Evolutionary conservation across 83 land plant species (phyloP), one percentile per base, ranked within the genome.

Genomic region (Picea mariana): DNA sequence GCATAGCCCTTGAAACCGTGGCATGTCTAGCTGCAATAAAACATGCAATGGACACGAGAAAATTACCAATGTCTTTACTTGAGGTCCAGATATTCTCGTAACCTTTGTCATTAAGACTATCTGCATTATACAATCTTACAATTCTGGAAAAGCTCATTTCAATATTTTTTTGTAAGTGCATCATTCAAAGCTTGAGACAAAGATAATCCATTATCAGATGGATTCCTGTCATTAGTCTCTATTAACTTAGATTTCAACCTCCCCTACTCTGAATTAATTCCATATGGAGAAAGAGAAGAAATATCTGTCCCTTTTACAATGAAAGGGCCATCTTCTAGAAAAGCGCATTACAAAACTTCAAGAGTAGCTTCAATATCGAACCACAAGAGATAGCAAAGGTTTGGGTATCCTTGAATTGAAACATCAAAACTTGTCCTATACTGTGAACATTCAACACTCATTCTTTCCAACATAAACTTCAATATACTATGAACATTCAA

Each of bases 311-410:
- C 63, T 59, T 59, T 77, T 55, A 59, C 58, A 21, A 69, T 73
- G 47, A 83, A 80, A 9, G 71, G 58, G 17, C 87, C 87, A 77
- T 84, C 83, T 81, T 90, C 92, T 20, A 83, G 67, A 66, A 97
- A 96, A 64, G 97, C 99, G 80, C 79, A 88, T 82, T 83, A 82
- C 77, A 98, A 81, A 81, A 98, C 99, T 77, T 96, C 91, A 62
- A 98, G 85, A 64, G 99, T 94, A 38, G 99, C 97, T 86, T 90
- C 91, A 44, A 92, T 91, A 79, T 96, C 99, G 81, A 96, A 86
- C 75, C 88, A 89, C 80, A 98, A 81, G 61, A 98, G 89, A 87
- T 89, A 88, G 78, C 82, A 89, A 20, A 98, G 82, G 77, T 94
- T 94, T 34, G 89, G 85, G 89, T 63, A 86, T 55, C 64, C 61